These are phyloP conservation scores for Naematelia aurantialba DNA, from an alignment of 768 basidiomycete genomes.

Conservation along the genomic window DNA sequence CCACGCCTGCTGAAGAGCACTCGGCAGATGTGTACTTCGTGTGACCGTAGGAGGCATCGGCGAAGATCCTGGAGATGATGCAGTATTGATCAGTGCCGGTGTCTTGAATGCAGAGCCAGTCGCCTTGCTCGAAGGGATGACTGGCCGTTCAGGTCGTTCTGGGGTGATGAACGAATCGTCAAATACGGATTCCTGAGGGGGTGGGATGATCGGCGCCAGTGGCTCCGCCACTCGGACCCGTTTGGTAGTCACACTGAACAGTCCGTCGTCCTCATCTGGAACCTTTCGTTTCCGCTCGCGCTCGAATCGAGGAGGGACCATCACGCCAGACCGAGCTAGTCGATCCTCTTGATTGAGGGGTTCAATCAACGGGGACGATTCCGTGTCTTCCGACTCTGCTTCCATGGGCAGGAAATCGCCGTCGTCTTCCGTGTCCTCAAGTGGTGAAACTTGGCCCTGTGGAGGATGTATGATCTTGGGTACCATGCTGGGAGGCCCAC, in stretches of 20 bases:
- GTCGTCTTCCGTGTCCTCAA: constrained; percentile 23
- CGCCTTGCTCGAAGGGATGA: background rate
- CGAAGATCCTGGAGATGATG: constrained; percentile 42
- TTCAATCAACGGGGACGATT: background rate
- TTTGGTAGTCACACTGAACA: constrained; percentile 24
- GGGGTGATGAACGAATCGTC: constrained; percentile 40
- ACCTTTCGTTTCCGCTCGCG: constrained; percentile 16
- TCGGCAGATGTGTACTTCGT: constrained; percentile 34
- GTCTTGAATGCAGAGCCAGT: constrained; percentile 37
- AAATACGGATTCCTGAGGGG: constrained; percentile 23
- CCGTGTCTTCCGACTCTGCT: constrained; percentile 9
- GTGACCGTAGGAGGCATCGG: constrained; percentile 41
- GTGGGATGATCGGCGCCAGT: constrained; percentile 24
- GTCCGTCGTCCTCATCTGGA: constrained; percentile 31
- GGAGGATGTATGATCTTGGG: constrained; percentile 4
- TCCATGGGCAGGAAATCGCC: constrained; percentile 33
- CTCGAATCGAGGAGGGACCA: constrained; percentile 34
- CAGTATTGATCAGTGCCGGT: constrained; percentile 37
- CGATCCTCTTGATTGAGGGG: constrained; percentile 5
- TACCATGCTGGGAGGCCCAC: background rate
- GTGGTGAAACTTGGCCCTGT: background rate
- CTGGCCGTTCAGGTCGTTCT: constrained; percentile 26
- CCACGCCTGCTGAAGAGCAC: constrained; percentile 34
- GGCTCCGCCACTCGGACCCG: constrained; percentile 36
- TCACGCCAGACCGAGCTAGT: constrained; percentile 12